Base-by-base conservation (phyloP, 225 moss, liverwort and hornwort species). In the Neckera pumila region DNA sequence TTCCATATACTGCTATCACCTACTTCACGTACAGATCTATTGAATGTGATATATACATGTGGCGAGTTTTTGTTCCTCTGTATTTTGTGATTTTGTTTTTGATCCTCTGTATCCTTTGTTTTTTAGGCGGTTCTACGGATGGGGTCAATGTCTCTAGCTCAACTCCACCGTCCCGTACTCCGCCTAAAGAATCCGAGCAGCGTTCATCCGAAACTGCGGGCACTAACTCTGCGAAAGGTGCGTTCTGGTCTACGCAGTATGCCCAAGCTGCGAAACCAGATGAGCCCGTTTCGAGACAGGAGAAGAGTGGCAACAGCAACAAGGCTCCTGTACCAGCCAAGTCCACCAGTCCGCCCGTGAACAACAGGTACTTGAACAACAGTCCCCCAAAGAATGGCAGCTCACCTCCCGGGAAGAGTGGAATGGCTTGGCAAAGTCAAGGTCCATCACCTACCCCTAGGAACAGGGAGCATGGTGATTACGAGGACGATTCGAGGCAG, bases 161-260 rank as follows among this genome's bases (percentile, higher is more conserved):
- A 83, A 56, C 85, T 75, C 90, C 95, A 61, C 92, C 93, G 73
- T 95, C 98, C 85, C 95, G 95, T 80, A 79, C 93, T 89, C 95
- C 92, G 72, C 93, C 88, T 28, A 96, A 92, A 88, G 99, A 99
- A 88, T 31, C 87, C 72, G 97, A 96, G 76, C 97, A 90, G 61
- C 94, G 93, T 83, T 81, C 92, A 51, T 72, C 79, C 80, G 94
- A 95, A 91, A 91, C 91, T 88, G 92, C 92, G 43, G 87, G 92
- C 81, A 84, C 72, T 10, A 94, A 86, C 84, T 88, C 92, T 74
- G 87, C 89, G 19, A 91, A 91, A 87, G 98, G 98, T 88, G 95
- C 96, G 23, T 99, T 99, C 90, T 99, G 99, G 99, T 93, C 99
- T 74, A 96, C 96, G 30, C 94, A 91, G 71, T 96, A 96, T 88